Percentiles rank a stretch among this genome's conserved stretches.
Conservation (phyloP, 2,329 filamentous ascomycete species). For the Podosphaera leucotricha region DNA sequence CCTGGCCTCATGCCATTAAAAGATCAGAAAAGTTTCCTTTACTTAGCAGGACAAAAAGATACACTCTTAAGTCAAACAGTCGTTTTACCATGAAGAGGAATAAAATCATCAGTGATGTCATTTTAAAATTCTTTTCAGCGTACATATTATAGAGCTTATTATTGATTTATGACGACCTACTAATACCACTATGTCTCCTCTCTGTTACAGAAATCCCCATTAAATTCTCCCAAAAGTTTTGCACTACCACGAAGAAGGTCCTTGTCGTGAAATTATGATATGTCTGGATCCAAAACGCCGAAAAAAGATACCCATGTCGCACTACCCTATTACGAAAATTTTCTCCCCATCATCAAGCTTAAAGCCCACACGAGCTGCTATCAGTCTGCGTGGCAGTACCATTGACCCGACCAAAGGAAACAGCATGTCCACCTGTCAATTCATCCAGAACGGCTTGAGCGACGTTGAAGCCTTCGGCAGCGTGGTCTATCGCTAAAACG, state of each 20-base stretch:
- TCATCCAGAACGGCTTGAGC: conserved; percentile 30
- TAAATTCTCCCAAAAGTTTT: too few relatives aligned
- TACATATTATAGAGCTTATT: not conserved
- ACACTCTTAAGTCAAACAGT: not conserved
- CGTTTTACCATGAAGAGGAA: not conserved
- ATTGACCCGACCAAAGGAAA: conserved; percentile 26
- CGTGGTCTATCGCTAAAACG: conserved; percentile 31
- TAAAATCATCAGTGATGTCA: not conserved
- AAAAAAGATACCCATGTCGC: not conserved
- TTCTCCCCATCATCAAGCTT: conserved; percentile 2
- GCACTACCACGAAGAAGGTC: too few relatives aligned
- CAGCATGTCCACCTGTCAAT: conserved; percentile 28
- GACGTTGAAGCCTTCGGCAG: conserved; percentile 29
- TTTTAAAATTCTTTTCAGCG: not conserved
- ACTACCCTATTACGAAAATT: not conserved
- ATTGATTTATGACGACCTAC: not conserved
- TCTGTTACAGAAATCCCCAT: too few relatives aligned
- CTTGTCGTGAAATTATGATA: not conserved
- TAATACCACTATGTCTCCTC: too few relatives aligned
- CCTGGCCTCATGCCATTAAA: not conserved
- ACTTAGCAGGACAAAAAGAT: not conserved
- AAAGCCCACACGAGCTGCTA: conserved; percentile 21
- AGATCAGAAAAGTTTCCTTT: not conserved
- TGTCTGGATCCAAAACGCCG: not conserved
- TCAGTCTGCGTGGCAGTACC: conserved; percentile 23